Evolutionary conservation across 495 filamentous ascomycete genomes (phyloP).

Genomic region (Evansstolkia leycettana): DNA sequence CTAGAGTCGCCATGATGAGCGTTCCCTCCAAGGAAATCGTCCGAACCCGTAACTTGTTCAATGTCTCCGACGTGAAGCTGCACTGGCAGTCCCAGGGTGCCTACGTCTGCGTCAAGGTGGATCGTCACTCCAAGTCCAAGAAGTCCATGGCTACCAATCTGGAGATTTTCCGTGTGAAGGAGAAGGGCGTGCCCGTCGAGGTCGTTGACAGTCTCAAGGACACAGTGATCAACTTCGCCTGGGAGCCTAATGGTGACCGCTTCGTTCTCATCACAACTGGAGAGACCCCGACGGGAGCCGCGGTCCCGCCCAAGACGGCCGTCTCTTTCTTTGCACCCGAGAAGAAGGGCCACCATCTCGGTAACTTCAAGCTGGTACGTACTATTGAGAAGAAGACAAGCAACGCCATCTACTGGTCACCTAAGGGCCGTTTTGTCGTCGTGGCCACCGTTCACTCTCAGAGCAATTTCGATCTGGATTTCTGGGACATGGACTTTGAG

Average conservation of each 20-base stretch:
- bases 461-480: conserved; percentile 89
- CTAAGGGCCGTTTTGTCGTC: conserved; percentile 86
- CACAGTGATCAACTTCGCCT: conserved; percentile 96
- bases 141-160: conserved; percentile 93
- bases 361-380: conserved; percentile 90
- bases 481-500: conserved; percentile 95
- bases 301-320: conserved; percentile 85
- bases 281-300: conserved; percentile 63
- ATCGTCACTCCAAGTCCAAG: conserved; percentile 97
- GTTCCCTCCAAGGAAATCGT: conserved; percentile 89
- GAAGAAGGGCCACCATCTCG: conserved; percentile 68
- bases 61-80: conserved; percentile 90
- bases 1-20: conserved; percentile 90
- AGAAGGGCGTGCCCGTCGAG: conserved; percentile 96
- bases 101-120: conserved; percentile 96
- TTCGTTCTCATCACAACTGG: conserved; percentile 96
- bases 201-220: conserved; percentile 96
- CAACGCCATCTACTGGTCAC: conserved; percentile 99
- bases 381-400: conserved; percentile 97
- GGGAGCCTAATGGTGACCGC: conserved; percentile 93
- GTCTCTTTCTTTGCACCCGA: conserved; percentile 95
- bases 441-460: conserved; percentile 85
- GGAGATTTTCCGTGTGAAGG: conserved; percentile 91
- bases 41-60: conserved; percentile 91
- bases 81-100: conserved; percentile 86